Evolutionary conservation across 2,329 filamentous ascomycete genomes (phyloP), one percentile per base, ranked within the genome.

Genomic region (Ophiostoma piceae): DNA sequence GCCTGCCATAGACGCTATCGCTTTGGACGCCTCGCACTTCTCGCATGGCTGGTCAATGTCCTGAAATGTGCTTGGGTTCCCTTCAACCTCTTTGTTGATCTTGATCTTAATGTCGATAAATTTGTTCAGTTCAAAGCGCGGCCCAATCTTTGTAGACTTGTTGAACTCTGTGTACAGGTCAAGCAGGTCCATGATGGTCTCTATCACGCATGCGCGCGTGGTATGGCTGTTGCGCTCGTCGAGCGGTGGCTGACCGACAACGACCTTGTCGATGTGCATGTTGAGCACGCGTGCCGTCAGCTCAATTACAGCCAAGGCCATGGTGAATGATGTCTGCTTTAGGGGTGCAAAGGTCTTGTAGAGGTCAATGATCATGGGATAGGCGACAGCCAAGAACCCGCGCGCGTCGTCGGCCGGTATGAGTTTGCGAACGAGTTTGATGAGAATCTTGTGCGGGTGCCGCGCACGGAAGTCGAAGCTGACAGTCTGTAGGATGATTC

Each of bases 331-430:
- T 0, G 89, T 91, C 75, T 96, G 92, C 81, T 98, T 98, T 71
- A 98, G 84, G 9, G 94, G 94, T 0, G 92, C 90, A 78, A 95
- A 96, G 0, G 95, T 99, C 77, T 94, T 92, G 80, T 97, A 97
- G 66, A 97, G 82, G 79, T 99, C 95, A 68, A 94, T 86, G 66
- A 89, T 91, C 77, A 98, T 91, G 72, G 90, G 88, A 80, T 93
- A 97, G 0, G 92, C 92, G 0, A 88, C 84, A 19, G 83, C 83
- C 39, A 88, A 87, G 71, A 93, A 86, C 11, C 83, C 80, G 68
- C 82, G 84, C 5, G 84, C 82, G 8, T 86, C 82, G 5, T 82
- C 79, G 43, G 78, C 71, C 29, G 80, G 79, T 19, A 85, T 62
- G 70, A 90, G 83, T 65, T 81, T 80, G 76, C 89, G 87, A 67